A percentile compares a stretch with the other conserved stretches of the same genome.
phyloP scores from a whole-genome alignment of 2,329 filamentous ascomycete species.

The Penicillium sp. region DNA sequence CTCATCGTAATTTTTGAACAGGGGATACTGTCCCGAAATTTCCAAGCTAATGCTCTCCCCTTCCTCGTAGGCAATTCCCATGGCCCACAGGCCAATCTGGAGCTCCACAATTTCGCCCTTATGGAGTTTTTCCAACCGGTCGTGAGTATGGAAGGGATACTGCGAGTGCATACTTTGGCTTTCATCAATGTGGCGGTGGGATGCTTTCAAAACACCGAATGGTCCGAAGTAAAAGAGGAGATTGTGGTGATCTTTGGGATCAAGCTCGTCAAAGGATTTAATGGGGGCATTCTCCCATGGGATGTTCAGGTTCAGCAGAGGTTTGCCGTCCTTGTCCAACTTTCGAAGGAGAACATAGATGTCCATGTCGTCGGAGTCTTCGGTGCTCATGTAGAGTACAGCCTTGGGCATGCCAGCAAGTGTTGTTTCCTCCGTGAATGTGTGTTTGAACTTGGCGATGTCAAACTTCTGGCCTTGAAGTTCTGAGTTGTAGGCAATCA shows the following conservation, averaged over 20 bases:
- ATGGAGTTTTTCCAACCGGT: not conserved
- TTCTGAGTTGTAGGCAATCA: not conserved
- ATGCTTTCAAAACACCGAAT: not conserved
- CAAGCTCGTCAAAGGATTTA: not conserved
- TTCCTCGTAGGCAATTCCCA: not conserved
- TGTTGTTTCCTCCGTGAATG: not conserved
- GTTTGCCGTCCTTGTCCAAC: not conserved
- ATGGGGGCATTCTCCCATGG: not conserved
- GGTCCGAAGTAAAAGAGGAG: not conserved
- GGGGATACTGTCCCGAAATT: not conserved
- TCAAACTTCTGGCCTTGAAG: not conserved
- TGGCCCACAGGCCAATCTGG: not conserved
- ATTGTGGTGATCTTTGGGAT: not conserved
- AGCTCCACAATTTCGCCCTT: not conserved
- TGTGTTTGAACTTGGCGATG: not conserved
- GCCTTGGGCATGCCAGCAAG: slow-evolving; percentile 3
- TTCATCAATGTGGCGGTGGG: not conserved
- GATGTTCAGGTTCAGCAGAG: not conserved
- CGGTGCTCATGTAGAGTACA: slow-evolving; percentile 2
- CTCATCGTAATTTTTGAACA: not conserved
- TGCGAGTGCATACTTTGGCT: not conserved
- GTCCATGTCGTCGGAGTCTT: slow-evolving; percentile 4
- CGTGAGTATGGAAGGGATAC: not conserved
- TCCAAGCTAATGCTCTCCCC: not conserved
- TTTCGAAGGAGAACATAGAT: slow-evolving; percentile 5